Conservation (phyloP, 768 basidiomycete species). For the Boletus insuetus region DNA sequence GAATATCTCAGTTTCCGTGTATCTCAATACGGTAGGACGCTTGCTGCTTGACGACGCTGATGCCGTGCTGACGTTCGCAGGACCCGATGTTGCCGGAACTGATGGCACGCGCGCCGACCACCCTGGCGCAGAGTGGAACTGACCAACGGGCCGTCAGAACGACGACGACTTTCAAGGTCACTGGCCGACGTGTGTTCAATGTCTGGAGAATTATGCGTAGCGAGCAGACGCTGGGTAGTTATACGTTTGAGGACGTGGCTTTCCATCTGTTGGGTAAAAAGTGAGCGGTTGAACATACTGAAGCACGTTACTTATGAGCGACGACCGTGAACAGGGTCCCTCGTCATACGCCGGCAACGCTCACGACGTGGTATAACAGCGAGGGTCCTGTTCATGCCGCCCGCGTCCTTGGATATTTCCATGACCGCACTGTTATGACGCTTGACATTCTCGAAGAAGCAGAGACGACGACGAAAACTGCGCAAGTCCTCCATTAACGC, state of each 20-base stretch:
- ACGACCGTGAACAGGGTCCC: conserved; percentile 56
- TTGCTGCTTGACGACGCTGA: neutral
- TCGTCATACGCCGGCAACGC: conserved; percentile 57
- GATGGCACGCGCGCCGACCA: conserved; percentile 70
- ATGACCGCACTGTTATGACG: no score
- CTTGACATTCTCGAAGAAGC: neutral
- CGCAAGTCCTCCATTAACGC: neutral
- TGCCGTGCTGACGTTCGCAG: conserved; percentile 38
- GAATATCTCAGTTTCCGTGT: conserved; percentile 75
- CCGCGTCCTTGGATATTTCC: no score
- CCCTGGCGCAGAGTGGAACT: conserved; percentile 29
- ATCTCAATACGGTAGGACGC: conserved; percentile 47
- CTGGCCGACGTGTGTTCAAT: conserved; percentile 89
- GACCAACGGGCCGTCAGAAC: conserved; percentile 74
- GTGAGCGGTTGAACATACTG: conserved; percentile 39
- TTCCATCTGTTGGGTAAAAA: conserved; percentile 77
- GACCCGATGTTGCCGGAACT: conserved; percentile 70
- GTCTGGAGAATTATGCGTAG: conserved; percentile 90
- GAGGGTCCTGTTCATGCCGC: conserved; percentile 50
- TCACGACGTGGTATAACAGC: conserved; percentile 71
- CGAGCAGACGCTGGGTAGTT: conserved; percentile 72
- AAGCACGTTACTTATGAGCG: neutral
- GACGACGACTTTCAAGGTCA: conserved; percentile 78
- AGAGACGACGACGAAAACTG: conserved; percentile 5
- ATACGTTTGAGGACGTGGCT: conserved; percentile 87